A percentile compares a stretch with the other conserved stretches of the same genome.
These are phyloP conservation scores for Candida taoyuanica DNA, from an alignment of 805 yeast species.

Conservation along the genomic window DNA sequence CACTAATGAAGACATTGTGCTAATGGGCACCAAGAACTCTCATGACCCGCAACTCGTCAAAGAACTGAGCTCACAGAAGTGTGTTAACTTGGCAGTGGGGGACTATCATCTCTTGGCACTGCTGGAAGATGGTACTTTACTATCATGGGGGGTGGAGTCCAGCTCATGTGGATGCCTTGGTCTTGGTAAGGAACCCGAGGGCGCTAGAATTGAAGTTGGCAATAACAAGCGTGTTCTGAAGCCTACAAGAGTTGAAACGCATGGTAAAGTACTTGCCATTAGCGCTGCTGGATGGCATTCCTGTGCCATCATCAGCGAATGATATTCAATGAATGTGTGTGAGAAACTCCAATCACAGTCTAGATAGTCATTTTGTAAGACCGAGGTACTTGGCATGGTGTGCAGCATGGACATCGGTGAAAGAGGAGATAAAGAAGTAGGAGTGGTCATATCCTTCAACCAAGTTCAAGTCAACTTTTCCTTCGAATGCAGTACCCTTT, in stretches of 20 bases:
- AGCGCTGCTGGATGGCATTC: slow-evolving; percentile 83
- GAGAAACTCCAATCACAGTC: slow-evolving; percentile 1
- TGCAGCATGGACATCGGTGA: slow-evolving; percentile 76
- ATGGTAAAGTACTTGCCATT: slow-evolving; percentile 45
- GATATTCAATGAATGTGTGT: not conserved
- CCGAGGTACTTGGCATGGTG: slow-evolving; percentile 73
- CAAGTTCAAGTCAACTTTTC: slow-evolving; percentile 50
- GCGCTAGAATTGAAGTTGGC: not conserved
- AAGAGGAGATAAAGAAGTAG: slow-evolving; percentile 77
- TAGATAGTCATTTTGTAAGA: slow-evolving; percentile 22
- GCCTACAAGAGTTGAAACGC: slow-evolving; percentile 38
- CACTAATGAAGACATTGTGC: slow-evolving; percentile 39
- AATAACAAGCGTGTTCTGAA: slow-evolving; percentile 30
- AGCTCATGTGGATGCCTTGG: slow-evolving; percentile 68
- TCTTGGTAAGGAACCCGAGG: slow-evolving; percentile 38
- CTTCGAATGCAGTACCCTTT: slow-evolving; percentile 52
- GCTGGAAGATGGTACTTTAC: slow-evolving; percentile 50
- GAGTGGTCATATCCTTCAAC: slow-evolving; percentile 90
- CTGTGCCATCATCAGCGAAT: slow-evolving; percentile 46
- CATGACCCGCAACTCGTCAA: slow-evolving; percentile 33
- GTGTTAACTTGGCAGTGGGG: slow-evolving; percentile 59
- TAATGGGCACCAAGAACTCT: slow-evolving; percentile 16
- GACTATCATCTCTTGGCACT: slow-evolving; percentile 69
- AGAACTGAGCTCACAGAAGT: slow-evolving; percentile 42
- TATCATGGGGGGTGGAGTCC: slow-evolving; percentile 68